These are phyloP conservation scores for Salinomyces thailandicus DNA, from an alignment of 2,329 filamentous ascomycete genomes.

Conservation along the genomic window DNA sequence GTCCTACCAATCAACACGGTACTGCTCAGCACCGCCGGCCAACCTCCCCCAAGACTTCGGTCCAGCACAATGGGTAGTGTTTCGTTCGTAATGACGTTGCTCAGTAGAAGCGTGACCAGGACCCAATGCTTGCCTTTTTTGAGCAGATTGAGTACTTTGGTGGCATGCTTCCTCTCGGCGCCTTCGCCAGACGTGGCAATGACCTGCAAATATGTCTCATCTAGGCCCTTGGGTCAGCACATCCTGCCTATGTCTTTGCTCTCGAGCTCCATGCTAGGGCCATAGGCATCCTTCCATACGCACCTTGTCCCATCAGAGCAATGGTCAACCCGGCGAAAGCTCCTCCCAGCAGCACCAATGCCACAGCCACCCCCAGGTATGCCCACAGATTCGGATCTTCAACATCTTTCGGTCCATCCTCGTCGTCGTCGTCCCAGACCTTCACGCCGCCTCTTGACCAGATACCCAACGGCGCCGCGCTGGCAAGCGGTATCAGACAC, in stretches of 20 bases:
- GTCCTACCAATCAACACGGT: conserved; percentile 87
- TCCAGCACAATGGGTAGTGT: conserved; percentile 91
- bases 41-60: conserved; percentile 83
- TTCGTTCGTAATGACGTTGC: conserved; percentile 97
- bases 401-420: conserved; percentile 19
- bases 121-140: conserved; percentile 96
- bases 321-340: conserved; percentile 92
- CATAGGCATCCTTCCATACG: too few species aligned
- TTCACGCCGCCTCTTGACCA: conserved; percentile 1
- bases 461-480: conserved; percentile 12
- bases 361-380: conserved; percentile 66
- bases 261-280: too few species aligned
- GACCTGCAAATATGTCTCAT: conserved; percentile 95
- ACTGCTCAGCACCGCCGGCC: conserved; percentile 86
- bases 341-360: conserved; percentile 76
- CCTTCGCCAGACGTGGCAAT: conserved; percentile 76
- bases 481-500: conserved; percentile 13
- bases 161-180: conserved; percentile 76
- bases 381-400: conserved; percentile 62
- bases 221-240: conserved; percentile 25
- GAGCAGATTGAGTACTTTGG: conserved; percentile 66
- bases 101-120: conserved; percentile 80
- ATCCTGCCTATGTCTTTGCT: neutral
- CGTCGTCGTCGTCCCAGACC: conserved; percentile 9
- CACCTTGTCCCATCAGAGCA: conserved; percentile 59